Evolutionary conservation across 805 yeast genomes (phyloP).

Genomic region (Saccharomyces jurei): DNA sequence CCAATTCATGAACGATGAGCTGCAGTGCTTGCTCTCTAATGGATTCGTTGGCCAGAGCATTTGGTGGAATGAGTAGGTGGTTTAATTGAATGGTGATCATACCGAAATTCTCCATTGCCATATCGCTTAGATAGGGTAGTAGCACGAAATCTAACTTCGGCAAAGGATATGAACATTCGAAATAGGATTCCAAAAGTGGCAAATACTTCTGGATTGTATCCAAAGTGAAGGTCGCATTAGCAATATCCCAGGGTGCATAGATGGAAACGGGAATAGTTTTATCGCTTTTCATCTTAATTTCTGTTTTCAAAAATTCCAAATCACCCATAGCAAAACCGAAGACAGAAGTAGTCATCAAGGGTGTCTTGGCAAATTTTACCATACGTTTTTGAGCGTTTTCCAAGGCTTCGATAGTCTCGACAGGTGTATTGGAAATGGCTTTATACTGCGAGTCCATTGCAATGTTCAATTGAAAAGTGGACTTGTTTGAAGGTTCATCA

Average conservation of each 20-base stretch:
- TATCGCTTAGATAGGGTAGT: constrained; percentile 63
- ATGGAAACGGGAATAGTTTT: constrained; percentile 41
- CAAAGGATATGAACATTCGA: constrained; percentile 46
- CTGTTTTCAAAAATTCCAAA: constrained; percentile 43
- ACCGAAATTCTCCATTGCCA: constrained; percentile 79
- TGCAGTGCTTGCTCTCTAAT: constrained; percentile 38
- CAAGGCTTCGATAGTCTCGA: constrained; percentile 21
- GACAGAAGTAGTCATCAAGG: constrained; percentile 52
- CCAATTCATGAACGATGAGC: constrained; percentile 60
- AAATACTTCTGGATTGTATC: constrained; percentile 39
- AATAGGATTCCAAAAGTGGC: constrained; percentile 39
- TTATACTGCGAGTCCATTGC: constrained; percentile 38
- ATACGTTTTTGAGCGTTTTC: constrained; percentile 15
- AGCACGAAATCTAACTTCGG: constrained; percentile 60
- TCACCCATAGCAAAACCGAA: constrained; percentile 68
- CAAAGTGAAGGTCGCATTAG: constrained; percentile 43
- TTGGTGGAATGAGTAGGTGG: constrained; percentile 37
- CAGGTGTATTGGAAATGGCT: constrained; percentile 44
- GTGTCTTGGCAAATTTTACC: constrained; percentile 44
- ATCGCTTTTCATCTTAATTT: constrained; percentile 20
- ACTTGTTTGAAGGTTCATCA: constrained; percentile 54
- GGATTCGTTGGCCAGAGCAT: constrained; percentile 19
- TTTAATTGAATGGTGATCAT: constrained; percentile 51
- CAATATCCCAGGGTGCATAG: constrained; percentile 43
- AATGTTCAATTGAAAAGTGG: constrained; percentile 42